Percentiles rank a stretch among this genome's conserved stretches.
These are phyloP conservation scores for Penicillium odoratum DNA, from an alignment of 495 filamentous ascomycete species.

Conservation along the genomic window DNA sequence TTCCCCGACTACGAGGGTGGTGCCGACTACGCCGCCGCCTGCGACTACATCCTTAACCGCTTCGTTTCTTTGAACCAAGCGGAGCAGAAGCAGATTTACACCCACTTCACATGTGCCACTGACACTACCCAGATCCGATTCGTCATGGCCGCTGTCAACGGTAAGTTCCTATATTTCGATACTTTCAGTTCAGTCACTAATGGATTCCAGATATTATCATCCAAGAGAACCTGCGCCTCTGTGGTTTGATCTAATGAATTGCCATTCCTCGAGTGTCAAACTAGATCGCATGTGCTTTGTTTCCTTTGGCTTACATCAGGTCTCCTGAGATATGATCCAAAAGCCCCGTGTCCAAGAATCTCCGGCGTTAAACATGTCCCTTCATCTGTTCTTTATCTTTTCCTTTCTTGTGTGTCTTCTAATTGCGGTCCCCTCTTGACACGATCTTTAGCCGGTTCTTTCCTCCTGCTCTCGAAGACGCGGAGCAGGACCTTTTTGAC, in stretches of 20 bases:
- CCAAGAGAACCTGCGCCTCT: slow-evolving; percentile 97
- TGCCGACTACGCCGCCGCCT: slow-evolving; percentile 87
- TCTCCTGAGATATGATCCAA: slow-evolving; percentile 33
- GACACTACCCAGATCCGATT: slow-evolving; percentile 98
- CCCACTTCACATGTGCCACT: slow-evolving; percentile 97
- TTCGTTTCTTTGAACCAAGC: slow-evolving; percentile 98
- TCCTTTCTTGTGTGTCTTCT: slow-evolving; percentile 25
- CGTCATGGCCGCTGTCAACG: slow-evolving; percentile 99
- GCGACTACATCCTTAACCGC: slow-evolving; percentile 95
- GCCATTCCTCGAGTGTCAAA: slow-evolving; percentile 32
- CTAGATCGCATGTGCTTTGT: slow-evolving; percentile 40
- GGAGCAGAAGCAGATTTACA: slow-evolving; percentile 99
- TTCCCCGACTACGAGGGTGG: slow-evolving; percentile 98
- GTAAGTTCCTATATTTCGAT: slow-evolving; percentile 51
- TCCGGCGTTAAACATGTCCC: slow-evolving; percentile 47
- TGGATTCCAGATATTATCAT: slow-evolving; percentile 87
- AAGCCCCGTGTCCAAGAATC: slow-evolving; percentile 35
- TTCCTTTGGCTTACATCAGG: slow-evolving; percentile 27
- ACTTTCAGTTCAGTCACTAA: slow-evolving; percentile 1
- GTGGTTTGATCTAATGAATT: slow-evolving; percentile 86
- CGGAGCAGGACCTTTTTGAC: slow-evolving; percentile 33
- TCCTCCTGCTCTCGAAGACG: slow-evolving; percentile 40
- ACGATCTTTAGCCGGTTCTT: slow-evolving; percentile 48
- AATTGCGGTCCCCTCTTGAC: slow-evolving; percentile 34
- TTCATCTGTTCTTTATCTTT: slow-evolving; percentile 28